Percentiles rank a stretch among this genome's conserved stretches.
Conservation (phyloP, 78 protist species). For the Dictyostelium citrinum region DNA sequence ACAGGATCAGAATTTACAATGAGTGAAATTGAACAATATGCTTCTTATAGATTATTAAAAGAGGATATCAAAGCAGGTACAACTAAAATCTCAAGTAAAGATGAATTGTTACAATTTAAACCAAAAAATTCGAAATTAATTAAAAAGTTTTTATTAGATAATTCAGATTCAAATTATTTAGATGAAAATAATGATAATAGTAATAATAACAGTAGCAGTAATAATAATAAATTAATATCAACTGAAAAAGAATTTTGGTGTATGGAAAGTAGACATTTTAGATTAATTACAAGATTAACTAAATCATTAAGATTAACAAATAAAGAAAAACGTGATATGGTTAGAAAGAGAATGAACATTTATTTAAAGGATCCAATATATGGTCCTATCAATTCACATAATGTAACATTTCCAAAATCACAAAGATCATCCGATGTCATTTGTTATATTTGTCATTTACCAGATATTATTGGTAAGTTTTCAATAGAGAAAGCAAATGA, state of each 20-base stretch:
- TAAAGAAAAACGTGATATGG: background rate
- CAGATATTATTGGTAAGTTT: constrained; percentile 61
- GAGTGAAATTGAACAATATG: constrained; percentile 40
- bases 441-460: constrained; percentile 32
- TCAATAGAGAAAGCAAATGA: constrained; percentile 10
- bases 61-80: background rate
- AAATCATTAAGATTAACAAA: background rate
- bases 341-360: constrained; percentile 2
- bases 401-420: background rate
- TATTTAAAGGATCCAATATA: background rate
- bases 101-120: background rate
- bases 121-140: constrained; percentile 33
- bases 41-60: constrained; percentile 13
- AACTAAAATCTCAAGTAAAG: background rate
- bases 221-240: background rate
- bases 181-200: background rate
- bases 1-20: constrained; percentile 11
- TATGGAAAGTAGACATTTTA: constrained; percentile 37
- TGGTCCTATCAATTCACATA: constrained; percentile 15
- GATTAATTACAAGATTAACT: constrained; percentile 11
- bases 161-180: background rate
- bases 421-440: background rate
- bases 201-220: background rate
- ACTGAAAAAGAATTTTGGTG: constrained; percentile 16
- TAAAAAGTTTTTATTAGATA: constrained; percentile 13